These are phyloP conservation scores for Vishniacozyma victoriae DNA, from an alignment of 768 basidiomycete genomes.

Conservation along the genomic window DNA sequence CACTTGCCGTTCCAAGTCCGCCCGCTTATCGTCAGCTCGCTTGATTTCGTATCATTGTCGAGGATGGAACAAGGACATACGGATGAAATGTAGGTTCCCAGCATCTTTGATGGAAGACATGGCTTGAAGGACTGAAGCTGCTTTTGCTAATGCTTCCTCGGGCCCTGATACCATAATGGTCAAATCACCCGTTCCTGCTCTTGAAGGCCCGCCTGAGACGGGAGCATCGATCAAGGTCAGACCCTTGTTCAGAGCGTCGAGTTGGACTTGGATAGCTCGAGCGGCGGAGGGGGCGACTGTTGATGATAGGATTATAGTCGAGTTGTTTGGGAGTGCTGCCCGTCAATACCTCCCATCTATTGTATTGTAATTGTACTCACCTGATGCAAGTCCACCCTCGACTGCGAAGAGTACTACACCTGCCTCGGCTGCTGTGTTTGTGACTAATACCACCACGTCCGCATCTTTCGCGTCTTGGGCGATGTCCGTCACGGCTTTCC, in stretches of 20 bases:
- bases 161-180: conserved; percentile 34
- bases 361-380: conserved; percentile 3
- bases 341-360: neutral
- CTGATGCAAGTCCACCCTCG: conserved; percentile 5
- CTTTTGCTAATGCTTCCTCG: conserved; percentile 12
- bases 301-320: conserved; percentile 29
- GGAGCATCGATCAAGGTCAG: conserved; percentile 35
- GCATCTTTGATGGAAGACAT: too few relatives aligned
- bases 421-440: conserved; percentile 21
- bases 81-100: conserved; percentile 31
- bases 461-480: conserved; percentile 13
- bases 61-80: conserved; percentile 6
- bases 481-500: conserved; percentile 14
- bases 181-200: conserved; percentile 32
- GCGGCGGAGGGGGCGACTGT: conserved; percentile 35
- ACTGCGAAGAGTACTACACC: conserved; percentile 18
- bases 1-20: conserved; percentile 29
- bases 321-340: conserved; percentile 18
- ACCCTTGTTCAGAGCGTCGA: conserved; percentile 11
- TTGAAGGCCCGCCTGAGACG: conserved; percentile 32
- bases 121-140: conserved; percentile 19
- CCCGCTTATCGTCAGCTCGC: conserved; percentile 22
- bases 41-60: too few relatives aligned
- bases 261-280: conserved; percentile 10
- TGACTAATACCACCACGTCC: conserved; percentile 26